A percentile compares a stretch with the other conserved stretches of the same genome.
Evolutionary conservation across 2,329 filamentous ascomycete genomes (phyloP).

Genomic region (Ophiostoma ips): DNA sequence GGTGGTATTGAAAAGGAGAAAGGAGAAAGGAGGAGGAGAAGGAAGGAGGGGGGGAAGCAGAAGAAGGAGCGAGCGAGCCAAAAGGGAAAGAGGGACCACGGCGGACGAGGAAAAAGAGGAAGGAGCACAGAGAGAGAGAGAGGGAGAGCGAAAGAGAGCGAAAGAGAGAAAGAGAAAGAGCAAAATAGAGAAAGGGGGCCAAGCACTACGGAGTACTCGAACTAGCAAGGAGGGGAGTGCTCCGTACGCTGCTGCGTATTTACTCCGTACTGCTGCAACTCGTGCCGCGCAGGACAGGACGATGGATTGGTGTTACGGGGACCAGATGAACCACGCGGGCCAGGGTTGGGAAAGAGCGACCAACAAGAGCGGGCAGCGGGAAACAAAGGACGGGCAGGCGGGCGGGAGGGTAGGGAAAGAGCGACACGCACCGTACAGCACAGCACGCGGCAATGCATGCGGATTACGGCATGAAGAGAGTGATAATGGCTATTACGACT

Average conservation of each 20-base stretch:
- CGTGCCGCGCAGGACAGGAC: background rate
- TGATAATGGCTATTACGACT: too few species aligned
- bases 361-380: background rate
- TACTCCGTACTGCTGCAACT: background rate
- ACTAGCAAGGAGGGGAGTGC: background rate
- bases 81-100: slow-evolving; percentile 2
- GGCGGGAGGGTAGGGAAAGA: too few species aligned
- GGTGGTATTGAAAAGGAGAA: background rate
- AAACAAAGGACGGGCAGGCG: background rate
- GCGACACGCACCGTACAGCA: background rate
- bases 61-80: background rate
- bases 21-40: background rate
- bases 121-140: background rate
- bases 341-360: background rate
- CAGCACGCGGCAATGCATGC: background rate
- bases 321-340: background rate
- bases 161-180: too few species aligned
- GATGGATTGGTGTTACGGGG: background rate
- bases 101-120: too few species aligned
- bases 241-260: background rate
- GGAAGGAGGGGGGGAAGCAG: background rate
- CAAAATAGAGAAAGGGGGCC: background rate
- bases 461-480: too few species aligned
- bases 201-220: background rate
- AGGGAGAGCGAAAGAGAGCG: too few species aligned